Conservation (phyloP, 768 basidiomycete species). For the Boletus coccyginus region DNA sequence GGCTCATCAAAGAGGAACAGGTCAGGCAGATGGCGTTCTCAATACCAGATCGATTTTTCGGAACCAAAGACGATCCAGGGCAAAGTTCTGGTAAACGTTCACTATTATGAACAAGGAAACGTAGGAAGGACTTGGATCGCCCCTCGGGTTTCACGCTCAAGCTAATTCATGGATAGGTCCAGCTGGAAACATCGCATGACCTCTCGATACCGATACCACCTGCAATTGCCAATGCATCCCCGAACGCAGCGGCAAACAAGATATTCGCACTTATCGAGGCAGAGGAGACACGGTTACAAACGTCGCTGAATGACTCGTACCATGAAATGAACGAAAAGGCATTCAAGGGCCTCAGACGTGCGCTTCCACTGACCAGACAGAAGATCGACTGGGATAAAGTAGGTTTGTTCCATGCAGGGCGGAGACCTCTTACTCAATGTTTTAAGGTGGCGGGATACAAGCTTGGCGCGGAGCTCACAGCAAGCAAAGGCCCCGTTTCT, state of each 20-base stretch:
- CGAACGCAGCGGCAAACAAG: constrained; percentile 57
- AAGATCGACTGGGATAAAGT: constrained; percentile 98
- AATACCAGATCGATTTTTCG: constrained; percentile 70
- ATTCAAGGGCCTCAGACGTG: constrained; percentile 87
- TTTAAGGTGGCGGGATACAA: constrained; percentile 59
- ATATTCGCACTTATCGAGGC: constrained; percentile 78
- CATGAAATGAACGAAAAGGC: constrained; percentile 90
- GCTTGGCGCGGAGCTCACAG: constrained; percentile 71
- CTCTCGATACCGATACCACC: constrained; percentile 63
- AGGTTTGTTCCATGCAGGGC: constrained; percentile 6
- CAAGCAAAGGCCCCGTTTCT: constrained; percentile 56
- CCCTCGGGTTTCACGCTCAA: not conserved
- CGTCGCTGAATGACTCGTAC: constrained; percentile 77
- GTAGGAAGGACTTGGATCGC: constrained; percentile 39
- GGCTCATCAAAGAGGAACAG: constrained; percentile 37
- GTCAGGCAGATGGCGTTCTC: constrained; percentile 94
- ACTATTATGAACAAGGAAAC: constrained; percentile 98
- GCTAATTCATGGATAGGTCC: constrained; percentile 56
- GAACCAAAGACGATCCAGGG: constrained; percentile 61
- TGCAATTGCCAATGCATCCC: constrained; percentile 51
- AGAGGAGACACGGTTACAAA: constrained; percentile 80
- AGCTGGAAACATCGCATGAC: constrained; percentile 75
- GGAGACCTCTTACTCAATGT: not conserved
- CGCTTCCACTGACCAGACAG: constrained; percentile 87
- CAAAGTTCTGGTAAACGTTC: constrained; percentile 77